Percentiles rank a stretch among this genome's conserved stretches.
These are phyloP conservation scores for Aureobasidium namibiae DNA, from an alignment of 2,329 filamentous ascomycete genomes.

Conservation along the genomic window DNA sequence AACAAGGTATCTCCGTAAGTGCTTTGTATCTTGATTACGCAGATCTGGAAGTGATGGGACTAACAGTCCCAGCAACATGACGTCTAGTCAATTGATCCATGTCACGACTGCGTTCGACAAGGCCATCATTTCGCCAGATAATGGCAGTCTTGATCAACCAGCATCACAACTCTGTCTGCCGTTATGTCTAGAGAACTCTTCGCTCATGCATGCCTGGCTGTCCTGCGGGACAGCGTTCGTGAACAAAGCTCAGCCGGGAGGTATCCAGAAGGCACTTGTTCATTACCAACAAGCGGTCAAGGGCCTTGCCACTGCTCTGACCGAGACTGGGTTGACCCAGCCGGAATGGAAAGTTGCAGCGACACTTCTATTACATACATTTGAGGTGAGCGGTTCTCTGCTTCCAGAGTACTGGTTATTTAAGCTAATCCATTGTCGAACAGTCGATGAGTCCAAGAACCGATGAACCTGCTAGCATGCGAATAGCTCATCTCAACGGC, in stretches of 20 bases:
- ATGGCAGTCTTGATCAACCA: not conserved
- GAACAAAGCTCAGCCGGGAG: not conserved
- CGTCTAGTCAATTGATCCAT: constrained; percentile 8
- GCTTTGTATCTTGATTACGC: not conserved
- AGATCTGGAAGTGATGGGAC: not conserved
- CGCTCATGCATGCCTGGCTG: constrained; percentile 10
- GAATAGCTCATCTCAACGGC: constrained; percentile 4
- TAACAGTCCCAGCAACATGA: not conserved
- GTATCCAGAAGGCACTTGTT: not conserved
- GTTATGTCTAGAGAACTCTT: not conserved
- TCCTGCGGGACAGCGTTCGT: constrained; percentile 7
- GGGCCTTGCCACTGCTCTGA: constrained; percentile 1
- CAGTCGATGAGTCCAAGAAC: constrained; percentile 5
- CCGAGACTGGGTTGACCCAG: not conserved
- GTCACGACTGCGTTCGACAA: constrained; percentile 6
- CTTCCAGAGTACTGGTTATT: not conserved
- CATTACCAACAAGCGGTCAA: constrained; percentile 5
- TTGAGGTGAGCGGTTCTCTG: not conserved
- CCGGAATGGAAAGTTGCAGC: constrained; percentile 8
- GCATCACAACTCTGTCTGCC: constrained; percentile 1
- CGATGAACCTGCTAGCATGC: not conserved
- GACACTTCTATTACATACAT: not conserved
- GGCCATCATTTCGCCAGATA: constrained; percentile 1
- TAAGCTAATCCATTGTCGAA: not conserved
- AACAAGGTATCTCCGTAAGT: constrained; percentile 3